These are phyloP conservation scores for Leccinum ambiguum DNA, from an alignment of 1,284 basidiomycete species.

Conservation along the genomic window DNA sequence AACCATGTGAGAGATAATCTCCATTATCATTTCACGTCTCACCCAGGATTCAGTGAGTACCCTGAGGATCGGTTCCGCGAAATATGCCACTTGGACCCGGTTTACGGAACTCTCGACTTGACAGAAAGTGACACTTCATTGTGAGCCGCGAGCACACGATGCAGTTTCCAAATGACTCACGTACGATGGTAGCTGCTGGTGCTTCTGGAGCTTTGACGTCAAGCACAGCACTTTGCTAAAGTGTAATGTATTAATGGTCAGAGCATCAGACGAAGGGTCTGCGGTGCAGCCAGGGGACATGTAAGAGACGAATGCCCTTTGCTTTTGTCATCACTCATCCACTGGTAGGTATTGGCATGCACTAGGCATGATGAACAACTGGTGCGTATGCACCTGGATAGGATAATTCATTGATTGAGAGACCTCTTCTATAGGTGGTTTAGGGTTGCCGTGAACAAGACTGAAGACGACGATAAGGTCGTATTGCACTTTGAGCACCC, in stretches of 20 bases:
- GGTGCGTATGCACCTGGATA: constrained; percentile 25
- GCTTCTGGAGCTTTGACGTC: constrained; percentile 57
- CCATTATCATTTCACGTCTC: constrained; percentile 2
- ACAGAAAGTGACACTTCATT: constrained; percentile 55
- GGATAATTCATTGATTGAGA: not conserved
- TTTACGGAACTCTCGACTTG: constrained; percentile 41
- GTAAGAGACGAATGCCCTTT: constrained; percentile 19
- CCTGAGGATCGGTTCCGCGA: constrained; percentile 49
- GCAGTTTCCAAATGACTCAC: not conserved
- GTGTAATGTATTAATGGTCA: constrained; percentile 45
- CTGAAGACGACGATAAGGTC: constrained; percentile 29
- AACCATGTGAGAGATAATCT: constrained; percentile 35
- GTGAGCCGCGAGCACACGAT: constrained; percentile 23
- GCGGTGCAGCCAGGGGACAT: constrained; percentile 52
- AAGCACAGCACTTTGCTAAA: constrained; percentile 36
- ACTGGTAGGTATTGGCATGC: constrained; percentile 45
- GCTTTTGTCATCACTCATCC: constrained; percentile 7
- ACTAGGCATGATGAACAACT: constrained; percentile 62
- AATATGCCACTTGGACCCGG: constrained; percentile 19
- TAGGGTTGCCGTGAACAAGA: constrained; percentile 50
- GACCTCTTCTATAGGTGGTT: constrained; percentile 47
- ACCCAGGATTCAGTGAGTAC: constrained; percentile 35
- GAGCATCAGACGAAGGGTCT: constrained; percentile 58
- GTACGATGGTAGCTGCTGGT: constrained; percentile 50
- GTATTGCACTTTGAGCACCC: constrained; percentile 61